phyloP scores from a whole-genome alignment of 257 asterid species.

The Solanum chiquidenum region DNA sequence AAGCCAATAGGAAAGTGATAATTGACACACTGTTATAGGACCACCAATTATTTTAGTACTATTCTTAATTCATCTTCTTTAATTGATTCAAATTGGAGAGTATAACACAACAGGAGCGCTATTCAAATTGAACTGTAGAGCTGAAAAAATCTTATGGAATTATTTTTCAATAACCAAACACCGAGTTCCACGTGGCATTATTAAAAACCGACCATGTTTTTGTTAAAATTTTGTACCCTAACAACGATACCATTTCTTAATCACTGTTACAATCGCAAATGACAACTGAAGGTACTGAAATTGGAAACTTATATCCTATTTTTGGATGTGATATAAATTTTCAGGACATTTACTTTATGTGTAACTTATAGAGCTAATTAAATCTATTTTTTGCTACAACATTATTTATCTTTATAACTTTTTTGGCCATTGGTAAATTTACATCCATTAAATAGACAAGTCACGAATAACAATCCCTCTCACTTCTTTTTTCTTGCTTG shows the following conservation, averaged over 20 bases:
- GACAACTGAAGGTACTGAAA: not conserved
- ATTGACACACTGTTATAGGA: not conserved
- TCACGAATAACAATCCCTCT: not conserved
- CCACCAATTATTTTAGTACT: not conserved
- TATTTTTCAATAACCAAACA: not conserved
- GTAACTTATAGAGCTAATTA: not conserved
- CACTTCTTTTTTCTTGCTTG: not conserved
- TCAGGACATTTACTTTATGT: not conserved
- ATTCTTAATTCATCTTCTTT: not conserved
- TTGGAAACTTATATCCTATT: not conserved
- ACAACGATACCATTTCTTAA: not conserved
- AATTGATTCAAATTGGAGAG: not conserved
- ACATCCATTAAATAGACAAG: not conserved
- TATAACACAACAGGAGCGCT: not conserved
- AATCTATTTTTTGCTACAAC: not conserved
- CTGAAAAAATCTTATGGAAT: not conserved
- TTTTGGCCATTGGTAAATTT: not conserved
- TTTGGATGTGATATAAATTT: not conserved
- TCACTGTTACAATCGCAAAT: not conserved
- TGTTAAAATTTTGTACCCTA: not conserved
- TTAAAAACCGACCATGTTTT: conserved; percentile 1
- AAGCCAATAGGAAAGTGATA: not conserved
- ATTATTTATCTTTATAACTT: not conserved
- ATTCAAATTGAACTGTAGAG: not conserved
- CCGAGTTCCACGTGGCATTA: not conserved